phyloP scores from a whole-genome alignment of 192 early-diverging fungal genomes.

The Powellomyces hirtus region DNA sequence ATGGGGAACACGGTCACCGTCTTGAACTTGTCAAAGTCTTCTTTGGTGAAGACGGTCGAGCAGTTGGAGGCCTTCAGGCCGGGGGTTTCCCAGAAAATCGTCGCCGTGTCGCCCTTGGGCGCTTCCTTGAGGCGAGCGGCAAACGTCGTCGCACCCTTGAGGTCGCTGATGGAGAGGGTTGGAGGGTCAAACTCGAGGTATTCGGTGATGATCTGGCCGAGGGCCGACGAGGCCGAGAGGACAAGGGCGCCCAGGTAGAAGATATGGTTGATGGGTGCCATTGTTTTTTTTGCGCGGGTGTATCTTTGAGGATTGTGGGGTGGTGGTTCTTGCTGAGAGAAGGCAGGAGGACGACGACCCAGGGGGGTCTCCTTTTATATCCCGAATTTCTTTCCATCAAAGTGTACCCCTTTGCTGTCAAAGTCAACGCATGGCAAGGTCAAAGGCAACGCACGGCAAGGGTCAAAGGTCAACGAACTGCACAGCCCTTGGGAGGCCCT shows the following conservation, averaged over 20 bases:
- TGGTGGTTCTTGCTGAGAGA: no score
- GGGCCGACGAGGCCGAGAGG: not conserved
- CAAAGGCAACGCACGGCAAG: no score
- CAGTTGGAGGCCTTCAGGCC: conserved; percentile 15
- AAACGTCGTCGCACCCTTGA: conserved; percentile 4
- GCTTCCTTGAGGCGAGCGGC: conserved; percentile 13
- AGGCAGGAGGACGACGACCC: no score
- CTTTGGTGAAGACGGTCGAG: not conserved
- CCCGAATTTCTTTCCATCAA: no score
- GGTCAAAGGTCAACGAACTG: no score
- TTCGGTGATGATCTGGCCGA: not conserved
- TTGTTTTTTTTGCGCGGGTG: no score
- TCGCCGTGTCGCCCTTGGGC: conserved; percentile 13
- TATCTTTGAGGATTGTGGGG: no score
- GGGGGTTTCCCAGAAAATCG: conserved; percentile 20
- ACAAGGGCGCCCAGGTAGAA: not conserved
- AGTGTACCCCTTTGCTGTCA: no score
- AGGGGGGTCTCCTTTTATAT: no score
- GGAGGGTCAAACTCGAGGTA: conserved; percentile 25
- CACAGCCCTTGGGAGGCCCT: no score
- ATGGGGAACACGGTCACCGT: conserved; percentile 9
- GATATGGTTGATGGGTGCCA: conserved; percentile 2
- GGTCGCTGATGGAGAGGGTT: conserved; percentile 11
- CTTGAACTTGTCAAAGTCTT: conserved; percentile 10
- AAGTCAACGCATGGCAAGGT: no score